phyloP scores from a whole-genome alignment of 73 alveolate genomes.

The Paramecium bursaria region DNA sequence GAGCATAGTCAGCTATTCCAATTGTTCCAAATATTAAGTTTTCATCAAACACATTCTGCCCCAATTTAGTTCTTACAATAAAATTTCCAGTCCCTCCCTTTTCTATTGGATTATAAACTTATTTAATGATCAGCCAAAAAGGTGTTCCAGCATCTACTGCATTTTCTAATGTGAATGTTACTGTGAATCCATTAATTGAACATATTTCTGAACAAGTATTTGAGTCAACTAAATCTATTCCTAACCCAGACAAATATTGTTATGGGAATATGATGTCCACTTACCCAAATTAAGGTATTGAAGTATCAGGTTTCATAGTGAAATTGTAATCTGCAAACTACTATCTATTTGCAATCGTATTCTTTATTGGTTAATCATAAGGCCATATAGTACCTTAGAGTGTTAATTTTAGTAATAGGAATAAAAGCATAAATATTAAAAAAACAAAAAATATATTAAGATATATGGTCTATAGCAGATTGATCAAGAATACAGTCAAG shows the following conservation, averaged over 20 bases:
- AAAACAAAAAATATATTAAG: no score
- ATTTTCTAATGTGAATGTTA: conserved; percentile 5
- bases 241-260: conserved; percentile 40
- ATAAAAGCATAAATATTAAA: no score
- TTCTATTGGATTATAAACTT: conserved; percentile 64
- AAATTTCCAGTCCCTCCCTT: conserved; percentile 79
- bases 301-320: conserved; percentile 43
- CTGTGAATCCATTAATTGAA: conserved; percentile 2
- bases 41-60: conserved; percentile 69
- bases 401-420: no score
- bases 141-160: neutral
- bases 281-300: conserved; percentile 9
- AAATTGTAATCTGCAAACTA: conserved; percentile 44
- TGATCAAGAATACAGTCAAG: conserved; percentile 60
- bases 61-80: conserved; percentile 56
- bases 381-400: no score
- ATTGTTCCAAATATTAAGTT: conserved; percentile 69
- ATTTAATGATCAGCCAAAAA: conserved; percentile 25
- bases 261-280: conserved; percentile 27
- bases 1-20: conserved; percentile 71
- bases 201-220: conserved; percentile 32
- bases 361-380: neutral
- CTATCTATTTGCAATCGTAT: conserved; percentile 36
- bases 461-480: conserved; percentile 71
- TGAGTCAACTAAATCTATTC: conserved; percentile 19